Base-by-base conservation (phyloP, 1,284 basidiomycete species). In the Cutaneotrichosporon curvatum region DNA sequence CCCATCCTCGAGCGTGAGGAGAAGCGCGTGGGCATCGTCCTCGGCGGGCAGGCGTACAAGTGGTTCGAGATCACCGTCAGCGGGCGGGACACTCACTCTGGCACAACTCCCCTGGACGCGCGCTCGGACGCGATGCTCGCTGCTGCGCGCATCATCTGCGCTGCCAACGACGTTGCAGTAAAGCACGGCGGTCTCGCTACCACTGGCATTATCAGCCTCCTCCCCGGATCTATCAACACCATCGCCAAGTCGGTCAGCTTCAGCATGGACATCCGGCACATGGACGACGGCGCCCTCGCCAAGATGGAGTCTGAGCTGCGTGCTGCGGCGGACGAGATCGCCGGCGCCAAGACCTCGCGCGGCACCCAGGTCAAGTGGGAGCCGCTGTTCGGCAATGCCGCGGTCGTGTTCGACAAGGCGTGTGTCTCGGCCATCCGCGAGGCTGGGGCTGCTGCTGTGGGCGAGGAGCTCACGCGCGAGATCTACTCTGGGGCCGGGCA, bases 61-160 rank as follows among this genome's bases (percentile, higher is more conserved):
- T 64, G 62, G 61, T 57, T 60, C 48, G 46, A 57, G 18, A 50
- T 64, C 33, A 37, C 32, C 6, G 33, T 63, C 1, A n/a, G 23
- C n/a, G 59, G 62, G 14, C 44, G 57, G n/a, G 61, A 52, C 43
- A 38, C 36, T 12, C 61, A 63, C 47, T 53, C 61, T 12, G 59
- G 61, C 8, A 59, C 62, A 10, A 61, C 61, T 12, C 59, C 62
- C 11, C 45, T 60, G 30, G 36, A 32, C n/a, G 38, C 22, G 14
- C 54, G 62, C 28, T 33, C 48, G 18, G 60, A 64, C 48, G 37
- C 60, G n/a, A 41, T 58, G 40, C 37, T 36, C 4, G 37, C 40
- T 15, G 50, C 53, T 4, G 50, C 51, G 4, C 40, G 37, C 15
- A 37, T 61, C 35, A 48, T 55, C 20, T 1, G 21, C 3, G 33